These are phyloP conservation scores for Pseudopediastrum boryanum DNA, from an alignment of 139 green algal genomes.

Conservation along the genomic window DNA sequence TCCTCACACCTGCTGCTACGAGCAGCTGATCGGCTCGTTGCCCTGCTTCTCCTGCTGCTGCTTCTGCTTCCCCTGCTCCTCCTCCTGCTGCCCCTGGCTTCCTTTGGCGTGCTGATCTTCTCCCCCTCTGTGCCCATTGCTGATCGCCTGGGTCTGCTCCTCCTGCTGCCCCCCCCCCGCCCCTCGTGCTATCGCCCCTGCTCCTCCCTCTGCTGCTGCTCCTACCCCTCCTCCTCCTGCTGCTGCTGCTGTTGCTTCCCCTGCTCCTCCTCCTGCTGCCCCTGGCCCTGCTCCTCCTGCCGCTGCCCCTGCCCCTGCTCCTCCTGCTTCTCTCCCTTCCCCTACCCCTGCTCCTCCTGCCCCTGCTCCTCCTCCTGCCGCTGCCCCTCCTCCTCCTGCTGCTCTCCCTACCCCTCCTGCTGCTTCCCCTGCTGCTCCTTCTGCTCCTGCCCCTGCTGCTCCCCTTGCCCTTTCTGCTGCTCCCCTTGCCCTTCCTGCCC, in stretches of 20 bases:
- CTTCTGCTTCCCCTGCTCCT: background rate
- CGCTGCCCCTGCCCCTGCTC: conserved; percentile 3
- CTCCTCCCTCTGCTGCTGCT: background rate
- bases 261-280: background rate
- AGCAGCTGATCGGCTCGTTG: too few species aligned
- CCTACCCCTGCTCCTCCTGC: background rate
- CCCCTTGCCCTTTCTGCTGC: too few species aligned
- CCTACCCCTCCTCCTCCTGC: too few species aligned
- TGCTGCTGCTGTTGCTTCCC: background rate
- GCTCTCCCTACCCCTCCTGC: too few species aligned
- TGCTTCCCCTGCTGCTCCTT: too few species aligned
- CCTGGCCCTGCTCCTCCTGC: background rate
- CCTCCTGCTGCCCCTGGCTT: background rate
- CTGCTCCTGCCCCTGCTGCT: too few species aligned
- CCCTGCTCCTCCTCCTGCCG: background rate
- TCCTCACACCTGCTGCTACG: too few species aligned
- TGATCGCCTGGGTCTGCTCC: too few species aligned
- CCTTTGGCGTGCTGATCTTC: background rate
- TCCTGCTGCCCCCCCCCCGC: too few species aligned
- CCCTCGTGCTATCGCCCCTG: background rate
- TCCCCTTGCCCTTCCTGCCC: too few species aligned
- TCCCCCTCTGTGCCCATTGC: background rate
- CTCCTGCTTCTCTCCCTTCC: background rate
- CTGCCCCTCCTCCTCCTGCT: background rate
- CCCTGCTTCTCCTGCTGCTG: background rate